Conservation (phyloP, 2,329 filamentous ascomycete genomes). For the Fusarium sp. region DNA sequence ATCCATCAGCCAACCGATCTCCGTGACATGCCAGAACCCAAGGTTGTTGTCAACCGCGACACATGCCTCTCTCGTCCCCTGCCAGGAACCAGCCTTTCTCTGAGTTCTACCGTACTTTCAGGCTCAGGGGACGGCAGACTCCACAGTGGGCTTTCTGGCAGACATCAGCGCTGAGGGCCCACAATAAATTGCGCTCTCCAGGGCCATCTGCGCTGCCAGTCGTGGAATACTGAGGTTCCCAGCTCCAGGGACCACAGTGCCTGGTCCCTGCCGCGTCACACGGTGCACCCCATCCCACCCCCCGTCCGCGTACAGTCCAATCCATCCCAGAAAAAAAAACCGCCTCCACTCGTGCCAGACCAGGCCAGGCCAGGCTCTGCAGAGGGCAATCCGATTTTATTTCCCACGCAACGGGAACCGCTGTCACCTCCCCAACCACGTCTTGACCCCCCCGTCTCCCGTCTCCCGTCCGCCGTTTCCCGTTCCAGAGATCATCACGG, state of each 20-base stretch:
- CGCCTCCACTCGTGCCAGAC: slow-evolving; percentile 35
- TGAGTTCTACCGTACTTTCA: neutral
- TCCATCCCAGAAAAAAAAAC: slow-evolving; percentile 32
- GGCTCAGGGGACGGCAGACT: slow-evolving; percentile 23
- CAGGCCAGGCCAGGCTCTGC: neutral
- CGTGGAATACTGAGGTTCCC: neutral
- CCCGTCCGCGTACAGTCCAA: neutral
- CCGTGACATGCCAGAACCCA: neutral
- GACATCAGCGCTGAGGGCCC: slow-evolving; percentile 31
- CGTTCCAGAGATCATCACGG: slow-evolving; percentile 44
- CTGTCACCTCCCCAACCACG: slow-evolving; percentile 45
- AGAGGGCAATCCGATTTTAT: slow-evolving; percentile 10
- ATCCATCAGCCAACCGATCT: neutral
- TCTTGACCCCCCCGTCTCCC: slow-evolving; percentile 35
- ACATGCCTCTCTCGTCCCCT: neutral
- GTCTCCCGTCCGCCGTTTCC: slow-evolving; percentile 43
- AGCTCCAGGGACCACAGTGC: slow-evolving; percentile 26
- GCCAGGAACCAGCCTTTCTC: slow-evolving; percentile 4
- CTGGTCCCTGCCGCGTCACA: neutral
- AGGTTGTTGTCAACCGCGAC: neutral
- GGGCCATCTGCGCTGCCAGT: neutral
- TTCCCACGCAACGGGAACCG: slow-evolving; percentile 42
- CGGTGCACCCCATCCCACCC: slow-evolving; percentile 15
- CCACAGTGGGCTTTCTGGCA: slow-evolving; percentile 34
- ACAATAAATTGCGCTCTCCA: slow-evolving; percentile 5